Evolutionary conservation across 306 rosid genomes (phyloP).

Genomic region (Pterocarpus santalinus): DNA sequence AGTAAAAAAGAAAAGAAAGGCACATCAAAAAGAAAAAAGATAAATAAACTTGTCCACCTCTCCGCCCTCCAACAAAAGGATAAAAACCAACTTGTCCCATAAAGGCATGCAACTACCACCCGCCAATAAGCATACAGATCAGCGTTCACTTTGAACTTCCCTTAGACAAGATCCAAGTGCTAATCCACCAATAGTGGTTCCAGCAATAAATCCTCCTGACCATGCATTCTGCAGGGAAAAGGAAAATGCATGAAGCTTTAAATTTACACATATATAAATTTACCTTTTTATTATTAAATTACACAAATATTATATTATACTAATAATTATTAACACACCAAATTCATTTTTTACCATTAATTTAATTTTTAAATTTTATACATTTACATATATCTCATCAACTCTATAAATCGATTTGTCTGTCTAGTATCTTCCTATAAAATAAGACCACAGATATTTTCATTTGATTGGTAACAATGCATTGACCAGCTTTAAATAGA

Average conservation of each 20-base stretch:
- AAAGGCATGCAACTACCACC: conserved; percentile 38
- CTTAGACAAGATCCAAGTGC: conserved; percentile 40
- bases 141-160: conserved; percentile 36
- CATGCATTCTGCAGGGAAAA: conserved; percentile 78
- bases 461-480: conserved; percentile 8
- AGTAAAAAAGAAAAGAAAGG: not conserved
- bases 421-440: not conserved
- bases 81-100: conserved; percentile 8
- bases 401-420: not conserved
- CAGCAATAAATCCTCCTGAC: conserved; percentile 90
- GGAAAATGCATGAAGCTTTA: conserved; percentile 15
- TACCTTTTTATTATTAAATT: not conserved
- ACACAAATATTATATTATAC: not conserved
- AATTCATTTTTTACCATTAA: not conserved
- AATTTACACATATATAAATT: not conserved
- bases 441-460: not conserved
- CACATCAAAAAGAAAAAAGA: not conserved
- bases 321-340: not conserved
- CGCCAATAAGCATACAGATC: conserved; percentile 13
- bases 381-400: not conserved
- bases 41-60: conserved; percentile 22
- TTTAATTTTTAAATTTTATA: too few species aligned
- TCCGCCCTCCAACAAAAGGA: not conserved
- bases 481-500: conserved; percentile 7
- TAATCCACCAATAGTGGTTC: conserved; percentile 75